A percentile compares a stretch with the other conserved stretches of the same genome.
Conservation (phyloP, 257 asterid genomes). For the Salvia hispanica region DNA sequence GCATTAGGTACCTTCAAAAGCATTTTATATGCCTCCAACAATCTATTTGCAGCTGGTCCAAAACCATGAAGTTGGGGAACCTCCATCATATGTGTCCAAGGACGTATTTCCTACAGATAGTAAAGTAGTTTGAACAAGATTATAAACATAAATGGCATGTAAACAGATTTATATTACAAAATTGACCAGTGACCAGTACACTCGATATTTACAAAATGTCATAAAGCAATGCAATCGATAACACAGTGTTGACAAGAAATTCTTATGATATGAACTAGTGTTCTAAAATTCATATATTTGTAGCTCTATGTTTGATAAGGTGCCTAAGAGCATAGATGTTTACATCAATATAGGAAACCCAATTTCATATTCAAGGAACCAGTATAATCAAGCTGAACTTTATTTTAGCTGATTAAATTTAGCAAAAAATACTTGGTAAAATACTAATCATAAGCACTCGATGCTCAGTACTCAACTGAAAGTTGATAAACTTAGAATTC, state of each 20-base stretch:
- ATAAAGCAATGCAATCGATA: constrained; percentile 4
- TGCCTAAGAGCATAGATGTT: constrained; percentile 9
- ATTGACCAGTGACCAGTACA: constrained; percentile 16
- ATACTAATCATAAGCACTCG: constrained; percentile 7
- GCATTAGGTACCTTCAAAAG: constrained; percentile 78
- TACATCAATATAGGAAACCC: constrained; percentile 1
- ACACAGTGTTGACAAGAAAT: not conserved
- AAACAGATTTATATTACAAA: constrained; percentile 17
- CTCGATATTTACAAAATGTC: constrained; percentile 6
- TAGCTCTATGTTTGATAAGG: constrained; percentile 14
- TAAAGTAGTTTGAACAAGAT: constrained; percentile 21
- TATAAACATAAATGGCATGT: constrained; percentile 8
- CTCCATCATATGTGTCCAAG: constrained; percentile 99
- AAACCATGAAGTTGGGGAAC: constrained; percentile 99
- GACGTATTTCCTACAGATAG: constrained; percentile 82
- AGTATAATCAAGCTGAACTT: constrained; percentile 12
- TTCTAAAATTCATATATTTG: not conserved
- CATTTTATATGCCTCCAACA: constrained; percentile 95
- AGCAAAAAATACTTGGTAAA: constrained; percentile 13
- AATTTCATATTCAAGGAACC: constrained; percentile 2
- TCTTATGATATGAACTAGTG: not conserved
- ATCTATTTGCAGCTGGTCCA: constrained; percentile 96
- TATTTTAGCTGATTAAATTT: not conserved
- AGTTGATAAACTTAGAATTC: constrained; percentile 6
- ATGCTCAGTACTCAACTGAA: constrained; percentile 7